Evolutionary conservation across 305 asterid species (phyloP).

Genomic region (Rubia tinctorum): DNA sequence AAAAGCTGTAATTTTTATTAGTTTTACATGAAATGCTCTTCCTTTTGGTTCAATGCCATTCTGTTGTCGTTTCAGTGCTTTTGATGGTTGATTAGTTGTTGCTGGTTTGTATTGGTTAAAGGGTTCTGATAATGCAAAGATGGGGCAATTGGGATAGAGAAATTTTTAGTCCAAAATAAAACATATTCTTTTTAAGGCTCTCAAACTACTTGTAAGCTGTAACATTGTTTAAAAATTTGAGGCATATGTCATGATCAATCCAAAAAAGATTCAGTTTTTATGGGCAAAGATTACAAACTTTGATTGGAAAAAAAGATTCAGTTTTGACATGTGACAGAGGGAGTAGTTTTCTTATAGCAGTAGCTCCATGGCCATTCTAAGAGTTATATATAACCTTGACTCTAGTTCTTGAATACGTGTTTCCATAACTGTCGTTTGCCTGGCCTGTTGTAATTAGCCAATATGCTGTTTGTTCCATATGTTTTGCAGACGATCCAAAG

Average conservation of each 20-base stretch:
- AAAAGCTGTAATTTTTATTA: background rate
- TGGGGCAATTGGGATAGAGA: background rate
- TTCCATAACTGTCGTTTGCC: background rate
- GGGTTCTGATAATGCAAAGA: background rate
- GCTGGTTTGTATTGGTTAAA: background rate
- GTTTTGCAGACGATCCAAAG: conserved; percentile 3
- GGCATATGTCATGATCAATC: too few relatives aligned
- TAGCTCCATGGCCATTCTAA: background rate
- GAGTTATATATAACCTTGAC: background rate
- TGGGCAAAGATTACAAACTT: too few relatives aligned
- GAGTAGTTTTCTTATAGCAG: too few relatives aligned
- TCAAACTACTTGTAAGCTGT: too few relatives aligned
- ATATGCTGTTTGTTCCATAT: background rate
- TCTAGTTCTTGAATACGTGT: background rate
- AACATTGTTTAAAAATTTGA: too few relatives aligned
- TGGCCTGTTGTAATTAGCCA: background rate
- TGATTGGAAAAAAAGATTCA: too few relatives aligned
- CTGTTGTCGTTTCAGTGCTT: background rate
- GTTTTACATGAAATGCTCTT: background rate
- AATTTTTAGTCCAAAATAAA: background rate
- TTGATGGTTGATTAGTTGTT: background rate
- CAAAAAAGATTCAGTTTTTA: too few relatives aligned
- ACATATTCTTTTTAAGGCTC: too few relatives aligned
- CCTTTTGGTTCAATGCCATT: background rate
- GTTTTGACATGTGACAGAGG: background rate